Evolutionary conservation across 2,329 filamentous ascomycete species (phyloP), one percentile per base, ranked within the genome.

Genomic region (Botrytis hyacinthi): DNA sequence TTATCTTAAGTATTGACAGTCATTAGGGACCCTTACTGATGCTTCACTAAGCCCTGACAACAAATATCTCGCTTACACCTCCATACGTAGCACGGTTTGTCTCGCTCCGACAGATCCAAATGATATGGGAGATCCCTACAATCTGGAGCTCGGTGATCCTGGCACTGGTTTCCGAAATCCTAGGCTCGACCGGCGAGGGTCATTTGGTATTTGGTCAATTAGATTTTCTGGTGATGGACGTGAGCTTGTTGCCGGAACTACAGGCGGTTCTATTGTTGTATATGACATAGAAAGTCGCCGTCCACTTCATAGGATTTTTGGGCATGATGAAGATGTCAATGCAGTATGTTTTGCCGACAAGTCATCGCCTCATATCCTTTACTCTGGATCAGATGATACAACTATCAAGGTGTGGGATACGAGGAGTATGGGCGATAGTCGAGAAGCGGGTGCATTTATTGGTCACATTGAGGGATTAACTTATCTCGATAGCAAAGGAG

Each of bases 401-500:
- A 97, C 94, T 0, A 88, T 98, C 79, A 97, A 97, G 80, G 94
- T 99, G 3, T 99, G 96, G 96, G 96, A 99, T 80, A 89, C 95
- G 66, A 89, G 96, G 84, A 95, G 92, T 82, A 95, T 98, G 86
- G 93, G 93, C 59, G 94, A 97, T 79, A 90, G 90, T 3, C 89
- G 95, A 44, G 87, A 89, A 74, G 89, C 88, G 0, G 90, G 89
- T 18, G 89, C 88, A 1, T 92, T 92, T 75, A 85, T 91, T 37
- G 90, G 90, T 4, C 90, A 92, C 78, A 86, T 88, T 71, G 89
- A 92, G 80, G 90, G 90, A 4, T 79, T 92, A 68, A 92, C 90
- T 0, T 92, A 92, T 78, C 87, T 92, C 72, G 90, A 92, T 81
- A 90, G 88, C 82, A 92, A 92, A 79, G 89, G 89, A 70, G 90